Conservation (phyloP, 2,329 filamentous ascomycete species). For the Aspergillus sp. region DNA sequence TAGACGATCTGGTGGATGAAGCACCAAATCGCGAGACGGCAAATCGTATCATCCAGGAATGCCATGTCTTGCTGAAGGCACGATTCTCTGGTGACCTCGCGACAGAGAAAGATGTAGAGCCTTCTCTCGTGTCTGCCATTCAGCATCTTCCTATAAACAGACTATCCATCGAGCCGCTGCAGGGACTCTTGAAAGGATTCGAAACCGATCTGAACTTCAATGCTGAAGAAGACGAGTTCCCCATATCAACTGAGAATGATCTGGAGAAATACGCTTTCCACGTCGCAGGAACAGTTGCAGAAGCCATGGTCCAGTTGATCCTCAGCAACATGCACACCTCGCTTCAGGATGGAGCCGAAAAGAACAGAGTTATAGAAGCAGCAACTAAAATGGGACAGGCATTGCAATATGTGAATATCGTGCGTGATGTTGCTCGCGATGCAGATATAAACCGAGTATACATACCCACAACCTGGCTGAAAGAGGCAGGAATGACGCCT, state of each 20-base stretch:
- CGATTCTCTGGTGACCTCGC: background rate
- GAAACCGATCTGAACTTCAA: slow-evolving; percentile 61
- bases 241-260: slow-evolving; percentile 56
- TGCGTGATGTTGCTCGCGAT: slow-evolving; percentile 66
- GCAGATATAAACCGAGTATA: slow-evolving; percentile 64
- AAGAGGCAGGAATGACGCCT: slow-evolving; percentile 46
- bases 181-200: slow-evolving; percentile 63
- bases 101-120: background rate
- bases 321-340: slow-evolving; percentile 49
- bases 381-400: slow-evolving; percentile 59
- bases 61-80: background rate
- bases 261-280: slow-evolving; percentile 61
- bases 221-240: slow-evolving; percentile 34
- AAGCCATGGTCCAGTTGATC: slow-evolving; percentile 63
- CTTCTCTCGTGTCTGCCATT: slow-evolving; percentile 31
- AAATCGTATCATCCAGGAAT: background rate
- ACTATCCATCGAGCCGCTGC: slow-evolving; percentile 56
- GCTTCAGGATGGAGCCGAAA: background rate
- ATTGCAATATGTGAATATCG: slow-evolving; percentile 73
- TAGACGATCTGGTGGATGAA: slow-evolving; percentile 69
- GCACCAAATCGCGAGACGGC: slow-evolving; percentile 37
- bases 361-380: slow-evolving; percentile 27
- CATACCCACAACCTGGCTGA: slow-evolving; percentile 61
- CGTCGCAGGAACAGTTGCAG: slow-evolving; percentile 68
- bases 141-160: slow-evolving; percentile 54